Conservation (phyloP, 306 rosid genomes). For the Sicyos edulis region DNA sequence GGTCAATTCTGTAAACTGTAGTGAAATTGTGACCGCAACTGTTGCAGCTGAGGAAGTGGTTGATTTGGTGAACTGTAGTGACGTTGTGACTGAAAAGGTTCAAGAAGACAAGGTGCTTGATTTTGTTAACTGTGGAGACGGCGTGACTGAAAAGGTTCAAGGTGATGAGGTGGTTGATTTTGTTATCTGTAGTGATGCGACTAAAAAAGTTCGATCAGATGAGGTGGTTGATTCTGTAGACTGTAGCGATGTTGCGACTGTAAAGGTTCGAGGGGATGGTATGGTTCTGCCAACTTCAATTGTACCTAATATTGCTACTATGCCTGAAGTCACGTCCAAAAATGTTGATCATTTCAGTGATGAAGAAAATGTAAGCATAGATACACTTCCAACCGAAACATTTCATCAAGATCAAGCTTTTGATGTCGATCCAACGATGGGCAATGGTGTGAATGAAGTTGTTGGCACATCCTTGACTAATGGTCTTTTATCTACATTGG, state of each 20-base stretch:
- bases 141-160: conserved; percentile 22
- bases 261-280: conserved; percentile 21
- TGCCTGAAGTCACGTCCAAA: conserved; percentile 25
- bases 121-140: conserved; percentile 25
- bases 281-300: conserved; percentile 14
- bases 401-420: conserved; percentile 24
- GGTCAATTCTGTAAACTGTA: neutral
- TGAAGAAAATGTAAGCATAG: conserved; percentile 22
- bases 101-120: conserved; percentile 11
- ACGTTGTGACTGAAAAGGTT: neutral
- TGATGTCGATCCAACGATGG: conserved; percentile 21
- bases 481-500: conserved; percentile 32
- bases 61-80: neutral
- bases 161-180: conserved; percentile 5
- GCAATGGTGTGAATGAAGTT: conserved; percentile 26
- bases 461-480: conserved; percentile 29
- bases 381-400: conserved; percentile 30
- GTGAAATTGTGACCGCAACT: neutral
- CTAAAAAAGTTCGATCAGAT: conserved; percentile 24
- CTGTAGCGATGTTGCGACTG: conserved; percentile 22
- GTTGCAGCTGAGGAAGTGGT: neutral
- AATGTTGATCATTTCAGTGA: conserved; percentile 19
- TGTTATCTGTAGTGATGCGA: conserved; percentile 19
- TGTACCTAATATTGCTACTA: conserved; percentile 9
- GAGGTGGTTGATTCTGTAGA: conserved; percentile 26